phyloP scores from a whole-genome alignment of 1,284 basidiomycete species.

The Fomitopsis betulina region DNA sequence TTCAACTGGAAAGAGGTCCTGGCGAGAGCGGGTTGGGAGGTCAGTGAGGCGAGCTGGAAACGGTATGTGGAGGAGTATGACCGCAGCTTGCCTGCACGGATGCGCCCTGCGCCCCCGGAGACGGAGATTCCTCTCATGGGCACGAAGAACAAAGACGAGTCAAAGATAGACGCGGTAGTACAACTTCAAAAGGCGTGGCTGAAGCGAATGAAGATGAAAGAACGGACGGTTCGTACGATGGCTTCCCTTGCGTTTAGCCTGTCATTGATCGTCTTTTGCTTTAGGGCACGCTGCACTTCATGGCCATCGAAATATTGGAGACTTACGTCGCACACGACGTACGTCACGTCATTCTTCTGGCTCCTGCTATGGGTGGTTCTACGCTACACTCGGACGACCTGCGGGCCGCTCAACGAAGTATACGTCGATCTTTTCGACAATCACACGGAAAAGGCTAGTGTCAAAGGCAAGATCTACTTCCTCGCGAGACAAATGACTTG shows the following conservation, averaged over 20 bases:
- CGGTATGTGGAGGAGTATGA: not conserved
- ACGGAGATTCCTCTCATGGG: not conserved
- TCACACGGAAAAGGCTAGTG: not conserved
- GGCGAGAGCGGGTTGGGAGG: not conserved
- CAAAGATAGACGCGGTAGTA: no score
- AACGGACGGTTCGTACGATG: conserved; percentile 3
- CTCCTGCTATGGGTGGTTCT: conserved; percentile 12
- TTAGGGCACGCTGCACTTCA: conserved; percentile 13
- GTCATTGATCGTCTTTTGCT: no score
- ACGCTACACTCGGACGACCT: not conserved
- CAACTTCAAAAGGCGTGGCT: no score
- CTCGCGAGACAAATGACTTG: not conserved
- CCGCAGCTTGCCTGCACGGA: not conserved
- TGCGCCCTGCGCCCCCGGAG: not conserved
- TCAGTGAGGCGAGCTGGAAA: not conserved
- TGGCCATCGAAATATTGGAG: conserved; percentile 5
- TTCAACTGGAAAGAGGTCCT: conserved; percentile 2
- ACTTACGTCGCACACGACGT: not conserved
- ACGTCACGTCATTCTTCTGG: conserved; percentile 8
- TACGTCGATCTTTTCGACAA: no score
- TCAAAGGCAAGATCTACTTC: not conserved
- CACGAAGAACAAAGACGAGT: no score
- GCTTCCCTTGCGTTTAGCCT: no score
- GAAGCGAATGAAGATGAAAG: not conserved
- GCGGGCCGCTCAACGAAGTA: no score